phyloP scores from a whole-genome alignment of 306 rosid species.

The Prunus dulcis region DNA sequence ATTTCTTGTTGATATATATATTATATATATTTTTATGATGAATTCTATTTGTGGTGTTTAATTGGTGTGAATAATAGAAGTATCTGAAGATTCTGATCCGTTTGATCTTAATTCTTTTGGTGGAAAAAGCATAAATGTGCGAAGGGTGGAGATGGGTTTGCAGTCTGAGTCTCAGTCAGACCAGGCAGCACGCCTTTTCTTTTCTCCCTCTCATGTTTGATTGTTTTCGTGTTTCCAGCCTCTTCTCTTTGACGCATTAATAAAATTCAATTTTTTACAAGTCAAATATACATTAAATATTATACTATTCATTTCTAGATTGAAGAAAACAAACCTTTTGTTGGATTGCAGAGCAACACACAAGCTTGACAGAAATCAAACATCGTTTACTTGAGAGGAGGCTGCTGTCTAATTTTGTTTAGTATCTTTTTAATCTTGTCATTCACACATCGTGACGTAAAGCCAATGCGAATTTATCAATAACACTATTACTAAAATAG shows the following conservation, averaged over 20 bases:
- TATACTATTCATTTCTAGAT: not conserved
- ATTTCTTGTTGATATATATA: no score
- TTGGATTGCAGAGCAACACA: not conserved
- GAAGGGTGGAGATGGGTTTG: not conserved
- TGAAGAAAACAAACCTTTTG: not conserved
- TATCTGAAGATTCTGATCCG: no score
- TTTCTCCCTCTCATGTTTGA: not conserved
- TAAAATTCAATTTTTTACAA: not conserved
- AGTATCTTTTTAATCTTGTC: not conserved
- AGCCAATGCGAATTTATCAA: not conserved
- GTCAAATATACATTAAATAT: not conserved
- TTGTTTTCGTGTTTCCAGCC: not conserved
- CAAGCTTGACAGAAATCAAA: not conserved
- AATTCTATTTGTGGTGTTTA: no score
- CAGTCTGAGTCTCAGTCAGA: not conserved
- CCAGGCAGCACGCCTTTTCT: no score
- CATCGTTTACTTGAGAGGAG: conserved; percentile 1
- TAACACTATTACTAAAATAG: not conserved
- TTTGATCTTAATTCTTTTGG: no score
- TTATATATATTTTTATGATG: no score
- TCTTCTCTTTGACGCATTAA: not conserved
- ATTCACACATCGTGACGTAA: no score
- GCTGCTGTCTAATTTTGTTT: not conserved
- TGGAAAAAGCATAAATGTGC: not conserved
- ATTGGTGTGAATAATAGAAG: no score